These are phyloP conservation scores for Dichotomopilus funicola DNA, from an alignment of 2,329 filamentous ascomycete species.

Conservation along the genomic window DNA sequence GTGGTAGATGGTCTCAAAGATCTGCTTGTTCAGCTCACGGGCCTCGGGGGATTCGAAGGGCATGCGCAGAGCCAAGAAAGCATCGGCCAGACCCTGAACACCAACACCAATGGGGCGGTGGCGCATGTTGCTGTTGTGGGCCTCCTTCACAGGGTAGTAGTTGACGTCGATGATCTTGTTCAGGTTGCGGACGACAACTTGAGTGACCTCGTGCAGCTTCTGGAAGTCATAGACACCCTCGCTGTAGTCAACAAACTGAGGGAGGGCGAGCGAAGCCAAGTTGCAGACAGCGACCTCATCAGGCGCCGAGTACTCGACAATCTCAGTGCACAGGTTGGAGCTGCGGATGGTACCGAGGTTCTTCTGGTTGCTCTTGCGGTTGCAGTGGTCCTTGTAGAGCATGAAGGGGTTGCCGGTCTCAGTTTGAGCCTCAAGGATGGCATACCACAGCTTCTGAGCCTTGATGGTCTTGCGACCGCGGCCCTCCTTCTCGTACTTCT, in stretches of 20 bases:
- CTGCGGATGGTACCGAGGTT: conserved; percentile 97
- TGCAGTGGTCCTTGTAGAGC: conserved; percentile 98
- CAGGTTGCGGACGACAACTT: conserved; percentile 88
- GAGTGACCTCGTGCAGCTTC: conserved; percentile 90
- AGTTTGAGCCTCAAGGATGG: conserved; percentile 94
- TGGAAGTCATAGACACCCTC: conserved; percentile 87
- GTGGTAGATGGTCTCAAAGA: conserved; percentile 99
- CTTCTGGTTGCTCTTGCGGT: conserved; percentile 99
- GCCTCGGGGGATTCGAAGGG: conserved; percentile 96
- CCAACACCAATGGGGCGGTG: conserved; percentile 93
- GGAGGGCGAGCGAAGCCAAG: conserved; percentile 86
- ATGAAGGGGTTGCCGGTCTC: conserved; percentile 99
- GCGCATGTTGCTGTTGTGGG: conserved; percentile 91
- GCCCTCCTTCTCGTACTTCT: conserved; percentile 83
- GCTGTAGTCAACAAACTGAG: conserved; percentile 81
- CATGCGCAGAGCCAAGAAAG: conserved; percentile 92
- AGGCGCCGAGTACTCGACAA: conserved; percentile 92
- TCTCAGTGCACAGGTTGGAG: conserved; percentile 98
- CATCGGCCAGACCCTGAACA: conserved; percentile 95
- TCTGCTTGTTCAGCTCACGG: conserved; percentile 89
- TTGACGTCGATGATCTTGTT: conserved; percentile 99
- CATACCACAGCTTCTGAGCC: conserved; percentile 99
- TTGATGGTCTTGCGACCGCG: conserved; percentile 86
- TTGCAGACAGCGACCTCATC: conserved; percentile 99
- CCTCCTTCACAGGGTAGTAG: conserved; percentile 95